Conservation (phyloP, 306 rosid species). For the Trifolium fragiferum region DNA sequence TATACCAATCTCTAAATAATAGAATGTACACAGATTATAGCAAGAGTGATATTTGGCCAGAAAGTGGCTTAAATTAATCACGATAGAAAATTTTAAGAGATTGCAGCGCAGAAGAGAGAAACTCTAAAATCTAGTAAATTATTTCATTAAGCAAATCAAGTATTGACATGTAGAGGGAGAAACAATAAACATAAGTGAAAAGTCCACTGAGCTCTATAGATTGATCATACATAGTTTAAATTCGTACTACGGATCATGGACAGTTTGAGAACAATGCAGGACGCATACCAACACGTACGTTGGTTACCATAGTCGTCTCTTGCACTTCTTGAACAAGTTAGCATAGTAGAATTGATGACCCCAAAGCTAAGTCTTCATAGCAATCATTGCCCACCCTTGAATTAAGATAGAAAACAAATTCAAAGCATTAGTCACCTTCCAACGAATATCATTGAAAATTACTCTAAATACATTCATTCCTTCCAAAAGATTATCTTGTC, state of each 20-base stretch:
- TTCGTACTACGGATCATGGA: constrained; percentile 30
- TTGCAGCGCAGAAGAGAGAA: not conserved
- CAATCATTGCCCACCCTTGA: constrained; percentile 50
- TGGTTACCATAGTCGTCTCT: constrained; percentile 71
- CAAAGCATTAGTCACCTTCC: constrained; percentile 38
- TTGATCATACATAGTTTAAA: constrained; percentile 25
- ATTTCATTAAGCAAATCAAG: constrained; percentile 22
- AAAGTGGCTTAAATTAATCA: too few relatives aligned
- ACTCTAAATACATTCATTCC: not conserved
- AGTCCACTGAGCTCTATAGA: constrained; percentile 18
- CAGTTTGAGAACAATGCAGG: constrained; percentile 64
- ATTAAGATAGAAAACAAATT: constrained; percentile 10
- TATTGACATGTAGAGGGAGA: constrained; percentile 5
- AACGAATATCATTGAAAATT: constrained; percentile 19
- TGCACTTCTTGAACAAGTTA: constrained; percentile 54
- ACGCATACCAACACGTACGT: constrained; percentile 75
- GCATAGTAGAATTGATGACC: not conserved
- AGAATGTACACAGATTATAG: too few relatives aligned
- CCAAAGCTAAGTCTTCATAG: constrained; percentile 38
- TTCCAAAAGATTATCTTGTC: constrained; percentile 8
- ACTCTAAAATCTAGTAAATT: constrained; percentile 5
- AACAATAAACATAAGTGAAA: constrained; percentile 15
- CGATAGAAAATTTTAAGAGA: too few relatives aligned
- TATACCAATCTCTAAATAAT: not conserved
- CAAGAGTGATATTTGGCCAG: too few relatives aligned